Base-by-base conservation (phyloP, 2,329 filamentous ascomycete species). In the Epichloe hybrida region DNA sequence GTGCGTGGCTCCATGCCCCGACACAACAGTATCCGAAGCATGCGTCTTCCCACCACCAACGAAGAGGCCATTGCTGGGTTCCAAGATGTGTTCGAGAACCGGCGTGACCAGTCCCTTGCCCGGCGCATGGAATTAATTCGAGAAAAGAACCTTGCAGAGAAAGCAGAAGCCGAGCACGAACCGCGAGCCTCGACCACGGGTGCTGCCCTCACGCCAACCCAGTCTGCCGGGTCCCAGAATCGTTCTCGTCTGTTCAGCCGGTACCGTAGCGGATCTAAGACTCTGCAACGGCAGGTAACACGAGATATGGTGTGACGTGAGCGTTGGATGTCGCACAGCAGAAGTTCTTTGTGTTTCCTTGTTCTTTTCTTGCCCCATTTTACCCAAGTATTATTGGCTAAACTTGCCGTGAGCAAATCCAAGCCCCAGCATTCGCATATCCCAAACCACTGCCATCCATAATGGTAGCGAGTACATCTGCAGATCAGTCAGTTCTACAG, bases 1-100 rank as follows among this genome's bases (percentile, higher is more conserved):
- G 48, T 51, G 36, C 50, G 46, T 23, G 49, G 52, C 38, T 36
- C 34, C 17, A 50, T 55, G 54, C 53, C 53, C 23, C 49, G 53
- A 13, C 55, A 40, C 41, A 51, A 49, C 46, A 61, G 54, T 34
- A 36, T 52, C 1, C 54, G 52, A 17, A 54, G 54, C 21, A 42
- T 48, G 13, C 54, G 53, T 9, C 45, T 54, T 4, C 37, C 60
- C 15, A 58, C 63, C 12, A 52, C 62, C 5, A 63, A 64, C 21
- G 67, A 68, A 39, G 58, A 59, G 12, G 57, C 56, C 12, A 60
- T 68, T 46, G 63, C 64, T 38, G 64, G 75, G 56, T 72, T 71
- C 62, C 65, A 70, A 50, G 69, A 75, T 49, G 69, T 75, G 0
- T 75, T 73, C 46, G 67, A 69, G 31, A 66, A 62, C 43, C 70